These are phyloP conservation scores for Diplodia sapinea DNA, from an alignment of 2,329 filamentous ascomycete species.

Conservation along the genomic window DNA sequence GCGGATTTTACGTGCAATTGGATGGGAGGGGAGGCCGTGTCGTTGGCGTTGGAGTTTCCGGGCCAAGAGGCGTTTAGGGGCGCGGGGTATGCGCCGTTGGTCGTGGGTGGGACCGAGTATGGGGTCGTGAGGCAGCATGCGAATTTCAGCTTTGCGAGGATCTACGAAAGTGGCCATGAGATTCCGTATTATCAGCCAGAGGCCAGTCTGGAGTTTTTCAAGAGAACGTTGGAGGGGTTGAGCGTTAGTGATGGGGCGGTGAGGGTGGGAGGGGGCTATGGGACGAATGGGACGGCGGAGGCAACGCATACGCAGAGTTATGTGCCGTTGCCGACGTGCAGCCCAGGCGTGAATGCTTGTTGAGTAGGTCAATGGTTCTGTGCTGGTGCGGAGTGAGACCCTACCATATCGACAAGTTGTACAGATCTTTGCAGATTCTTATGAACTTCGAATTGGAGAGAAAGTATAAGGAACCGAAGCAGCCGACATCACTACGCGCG, in stretches of 20 bases:
- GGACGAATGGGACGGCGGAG: slow-evolving; percentile 23
- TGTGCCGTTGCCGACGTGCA: slow-evolving; percentile 19
- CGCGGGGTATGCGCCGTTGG: slow-evolving; percentile 74
- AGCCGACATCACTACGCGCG: too few relatives aligned
- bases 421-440: background rate
- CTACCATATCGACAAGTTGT: too few relatives aligned
- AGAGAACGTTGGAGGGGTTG: slow-evolving; percentile 5
- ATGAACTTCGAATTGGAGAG: background rate
- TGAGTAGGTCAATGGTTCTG: background rate
- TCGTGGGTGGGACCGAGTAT: slow-evolving; percentile 64
- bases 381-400: background rate
- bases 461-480: background rate
- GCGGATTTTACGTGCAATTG: slow-evolving; percentile 64
- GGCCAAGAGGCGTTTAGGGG: slow-evolving; percentile 59
- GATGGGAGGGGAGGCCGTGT: slow-evolving; percentile 76
- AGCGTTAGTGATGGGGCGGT: slow-evolving; percentile 5
- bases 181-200: slow-evolving; percentile 53
- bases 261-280: background rate
- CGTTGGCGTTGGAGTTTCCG: slow-evolving; percentile 56
- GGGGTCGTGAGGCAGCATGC: slow-evolving; percentile 78
- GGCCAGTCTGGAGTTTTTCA: slow-evolving; percentile 32
- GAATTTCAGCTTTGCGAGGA: slow-evolving; percentile 62
- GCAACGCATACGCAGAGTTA: slow-evolving; percentile 24
- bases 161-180: slow-evolving; percentile 61
- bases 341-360: slow-evolving; percentile 12